Conservation (phyloP, 129 eudicot genomes). For the sunflower (Helianthus annuus) region DNA sequence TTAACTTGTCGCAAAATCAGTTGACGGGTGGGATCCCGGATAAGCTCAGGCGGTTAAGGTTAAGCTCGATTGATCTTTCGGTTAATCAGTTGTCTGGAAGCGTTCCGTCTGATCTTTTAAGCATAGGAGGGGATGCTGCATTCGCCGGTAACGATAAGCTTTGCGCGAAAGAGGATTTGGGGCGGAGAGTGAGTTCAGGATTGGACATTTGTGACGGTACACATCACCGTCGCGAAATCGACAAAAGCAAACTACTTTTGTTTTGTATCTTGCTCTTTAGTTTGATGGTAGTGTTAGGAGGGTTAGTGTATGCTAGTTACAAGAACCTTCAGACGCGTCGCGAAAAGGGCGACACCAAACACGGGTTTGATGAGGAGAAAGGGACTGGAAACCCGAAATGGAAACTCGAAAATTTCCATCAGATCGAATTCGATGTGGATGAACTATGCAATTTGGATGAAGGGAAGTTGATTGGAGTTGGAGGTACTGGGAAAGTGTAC, state of each 20-base stretch:
- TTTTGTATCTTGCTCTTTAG: slow-evolving; percentile 45
- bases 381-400: slow-evolving; percentile 44
- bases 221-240: slow-evolving; percentile 24
- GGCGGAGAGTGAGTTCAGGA: slow-evolving; percentile 28
- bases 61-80: slow-evolving; percentile 75
- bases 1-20: slow-evolving; percentile 69
- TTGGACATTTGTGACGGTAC: slow-evolving; percentile 45
- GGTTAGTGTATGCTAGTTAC: slow-evolving; percentile 52
- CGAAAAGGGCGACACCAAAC: slow-evolving; percentile 15
- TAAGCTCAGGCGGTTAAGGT: slow-evolving; percentile 50
- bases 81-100: slow-evolving; percentile 65
- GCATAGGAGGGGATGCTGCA: slow-evolving; percentile 60
- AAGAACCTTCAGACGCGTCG: slow-evolving; percentile 41
- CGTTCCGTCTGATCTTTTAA: slow-evolving; percentile 56
- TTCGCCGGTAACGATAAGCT: slow-evolving; percentile 62
- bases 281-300: slow-evolving; percentile 46
- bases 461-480: slow-evolving; percentile 75
- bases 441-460: slow-evolving; percentile 67
- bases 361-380: slow-evolving; percentile 35
- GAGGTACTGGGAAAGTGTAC: slow-evolving; percentile 91
- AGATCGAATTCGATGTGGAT: slow-evolving; percentile 69
- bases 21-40: slow-evolving; percentile 68
- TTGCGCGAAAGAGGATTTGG: slow-evolving; percentile 45
- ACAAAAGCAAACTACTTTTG: slow-evolving; percentile 39
- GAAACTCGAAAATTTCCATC: slow-evolving; percentile 82